Percentiles rank a stretch among this genome's conserved stretches.
Conservation (phyloP, 768 basidiomycete species). For the Leccinum incarnatum region DNA sequence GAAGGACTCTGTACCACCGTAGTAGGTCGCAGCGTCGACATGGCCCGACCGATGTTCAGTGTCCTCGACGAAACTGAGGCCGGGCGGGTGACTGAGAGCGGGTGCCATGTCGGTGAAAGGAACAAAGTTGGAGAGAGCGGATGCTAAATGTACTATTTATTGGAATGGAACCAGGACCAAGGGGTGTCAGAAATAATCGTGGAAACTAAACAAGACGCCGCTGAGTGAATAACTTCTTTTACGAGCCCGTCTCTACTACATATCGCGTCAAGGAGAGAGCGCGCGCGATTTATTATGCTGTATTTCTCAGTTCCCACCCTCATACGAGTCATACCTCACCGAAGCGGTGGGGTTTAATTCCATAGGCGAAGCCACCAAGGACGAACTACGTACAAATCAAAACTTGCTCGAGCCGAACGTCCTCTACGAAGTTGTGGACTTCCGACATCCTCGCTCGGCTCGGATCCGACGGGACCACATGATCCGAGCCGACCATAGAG, state of each 20-base stretch:
- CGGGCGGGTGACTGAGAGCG: slow-evolving; percentile 57
- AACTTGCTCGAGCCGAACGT: background rate
- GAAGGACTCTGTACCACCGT: slow-evolving; percentile 75
- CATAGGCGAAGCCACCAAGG: background rate
- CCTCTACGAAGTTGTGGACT: background rate
- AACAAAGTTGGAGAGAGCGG: background rate
- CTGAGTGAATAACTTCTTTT: background rate
- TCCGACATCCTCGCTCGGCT: background rate
- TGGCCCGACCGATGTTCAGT: slow-evolving; percentile 45
- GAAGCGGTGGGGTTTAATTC: background rate
- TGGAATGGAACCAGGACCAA: slow-evolving; percentile 13
- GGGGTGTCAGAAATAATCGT: slow-evolving; percentile 6
- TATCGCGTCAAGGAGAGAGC: too few species aligned
- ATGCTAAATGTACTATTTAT: background rate
- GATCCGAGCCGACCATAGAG: background rate
- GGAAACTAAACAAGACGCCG: background rate
- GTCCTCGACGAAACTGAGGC: slow-evolving; percentile 68
- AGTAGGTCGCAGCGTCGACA: slow-evolving; percentile 77
- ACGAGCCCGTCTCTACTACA: too few species aligned
- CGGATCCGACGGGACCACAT: background rate
- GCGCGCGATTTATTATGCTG: too few species aligned
- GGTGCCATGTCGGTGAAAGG: slow-evolving; percentile 53
- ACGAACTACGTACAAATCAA: too few species aligned
- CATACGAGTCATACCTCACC: background rate
- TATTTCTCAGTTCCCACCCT: too few species aligned